A percentile compares a stretch with the other conserved stretches of the same genome.
phyloP scores from a whole-genome alignment of 2,329 filamentous ascomycete genomes.

The Epichloe coenophiala region DNA sequence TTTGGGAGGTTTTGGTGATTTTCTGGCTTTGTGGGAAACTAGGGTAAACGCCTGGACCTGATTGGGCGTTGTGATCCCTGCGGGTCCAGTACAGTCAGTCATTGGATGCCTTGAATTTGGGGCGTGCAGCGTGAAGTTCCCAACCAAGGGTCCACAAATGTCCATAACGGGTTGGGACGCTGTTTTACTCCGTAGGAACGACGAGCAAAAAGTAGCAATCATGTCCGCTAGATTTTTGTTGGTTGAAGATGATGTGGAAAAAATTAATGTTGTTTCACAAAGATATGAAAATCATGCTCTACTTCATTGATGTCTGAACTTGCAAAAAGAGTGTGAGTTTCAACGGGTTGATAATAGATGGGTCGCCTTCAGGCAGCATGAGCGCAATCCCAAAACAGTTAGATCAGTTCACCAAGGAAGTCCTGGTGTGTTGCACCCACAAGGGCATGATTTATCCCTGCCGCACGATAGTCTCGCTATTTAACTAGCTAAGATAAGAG shows the following conservation, averaged over 20 bases:
- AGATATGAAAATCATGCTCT: no score
- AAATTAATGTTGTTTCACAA: no score
- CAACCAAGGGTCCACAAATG: not conserved
- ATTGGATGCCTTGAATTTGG: conserved; percentile 3
- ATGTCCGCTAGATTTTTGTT: no score
- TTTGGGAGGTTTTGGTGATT: conserved; percentile 30
- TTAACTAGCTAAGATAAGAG: no score
- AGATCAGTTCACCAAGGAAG: not conserved
- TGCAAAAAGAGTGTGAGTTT: not conserved
- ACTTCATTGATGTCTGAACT: no score
- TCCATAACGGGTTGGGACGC: not conserved
- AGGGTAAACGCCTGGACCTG: conserved; percentile 23
- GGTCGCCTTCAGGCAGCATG: not conserved
- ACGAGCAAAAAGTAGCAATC: no score
- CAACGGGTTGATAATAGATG: not conserved
- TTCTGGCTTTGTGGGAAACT: conserved; percentile 32
- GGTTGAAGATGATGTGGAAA: no score
- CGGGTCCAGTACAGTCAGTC: not conserved
- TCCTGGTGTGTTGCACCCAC: no score
- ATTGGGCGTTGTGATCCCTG: conserved; percentile 17
- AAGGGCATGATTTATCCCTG: no score
- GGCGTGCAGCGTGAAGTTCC: not conserved
- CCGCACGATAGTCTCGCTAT: no score
- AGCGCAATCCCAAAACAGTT: not conserved
- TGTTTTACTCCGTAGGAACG: not conserved